A percentile compares a stretch with the other conserved stretches of the same genome.
Conservation (phyloP, 495 filamentous ascomycete species). For the Parathielavia appendiculata region DNA sequence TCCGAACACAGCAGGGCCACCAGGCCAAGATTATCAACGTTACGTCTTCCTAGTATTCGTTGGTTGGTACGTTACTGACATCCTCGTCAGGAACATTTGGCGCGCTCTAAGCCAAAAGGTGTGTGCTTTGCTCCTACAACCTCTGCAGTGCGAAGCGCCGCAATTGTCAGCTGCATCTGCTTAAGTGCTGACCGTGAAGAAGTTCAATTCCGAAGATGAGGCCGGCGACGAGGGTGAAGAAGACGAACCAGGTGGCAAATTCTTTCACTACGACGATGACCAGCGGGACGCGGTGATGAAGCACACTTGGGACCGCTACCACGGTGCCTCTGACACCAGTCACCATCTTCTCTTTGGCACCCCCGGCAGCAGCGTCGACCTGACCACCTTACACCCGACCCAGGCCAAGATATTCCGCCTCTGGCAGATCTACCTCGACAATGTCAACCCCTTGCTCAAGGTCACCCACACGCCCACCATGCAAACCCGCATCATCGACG, state of each 20-base stretch:
- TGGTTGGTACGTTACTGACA: not conserved
- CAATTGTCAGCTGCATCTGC: too few species aligned
- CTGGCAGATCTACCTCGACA: slow-evolving; percentile 52
- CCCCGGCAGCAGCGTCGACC: slow-evolving; percentile 34
- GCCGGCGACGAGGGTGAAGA: slow-evolving; percentile 29
- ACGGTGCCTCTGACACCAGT: slow-evolving; percentile 24
- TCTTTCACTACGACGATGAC: not conserved
- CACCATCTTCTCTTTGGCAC: slow-evolving; percentile 51
- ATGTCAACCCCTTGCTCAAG: slow-evolving; percentile 51
- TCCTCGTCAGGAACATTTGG: slow-evolving; percentile 37
- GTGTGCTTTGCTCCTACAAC: slow-evolving; percentile 22
- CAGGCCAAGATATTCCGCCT: slow-evolving; percentile 41
- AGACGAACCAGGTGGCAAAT: slow-evolving; percentile 31
- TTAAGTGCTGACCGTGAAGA: not conserved
- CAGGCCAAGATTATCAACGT: not conserved
- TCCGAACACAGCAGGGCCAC: not conserved
- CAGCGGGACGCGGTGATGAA: slow-evolving; percentile 25
- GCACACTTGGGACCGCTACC: slow-evolving; percentile 42
- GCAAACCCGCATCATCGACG: slow-evolving; percentile 41
- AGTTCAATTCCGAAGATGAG: slow-evolving; percentile 12
- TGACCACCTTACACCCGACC: slow-evolving; percentile 46
- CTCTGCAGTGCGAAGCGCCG: not conserved
- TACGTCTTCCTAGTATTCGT: not conserved
- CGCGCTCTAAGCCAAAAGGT: slow-evolving; percentile 47
- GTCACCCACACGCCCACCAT: slow-evolving; percentile 48